Base-by-base conservation (phyloP, 768 basidiomycete species). In the Pisolithus marmoratus region DNA sequence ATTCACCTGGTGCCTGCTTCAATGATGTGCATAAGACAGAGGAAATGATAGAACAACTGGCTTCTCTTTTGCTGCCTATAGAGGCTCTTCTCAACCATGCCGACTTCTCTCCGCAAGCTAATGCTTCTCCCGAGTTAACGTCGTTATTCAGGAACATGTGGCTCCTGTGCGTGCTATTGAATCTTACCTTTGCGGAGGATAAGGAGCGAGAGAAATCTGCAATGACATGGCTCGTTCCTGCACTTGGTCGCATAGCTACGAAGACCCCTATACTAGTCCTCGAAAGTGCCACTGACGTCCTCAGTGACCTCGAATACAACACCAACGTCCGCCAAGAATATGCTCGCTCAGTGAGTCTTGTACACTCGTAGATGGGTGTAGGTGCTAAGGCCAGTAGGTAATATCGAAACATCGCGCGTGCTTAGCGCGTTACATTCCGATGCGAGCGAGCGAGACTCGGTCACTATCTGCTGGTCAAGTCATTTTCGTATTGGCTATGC, bases 241-340 rank as follows among this genome's bases (percentile, higher is more conserved):
- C 89, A 2, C 73, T 96, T 17, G 75, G 78, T 27, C 81, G 84
- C 8, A 92, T 96, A 54, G 91, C 95, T 12, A 69, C 76, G 17
- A 93, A 93, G 68, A 94, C 94, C 0, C 95, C 95, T 1, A 73
- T 83, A 3, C 77, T 94, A 58, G 84, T 97, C 9, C 70, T 87
- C 26, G 95, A 96, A 64, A 83, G 82, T 53, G 80, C 88, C 0
- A 82, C 83, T 49, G 94, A 95, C 62, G 85, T 84, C 17, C 84
- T 85, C 17, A 91, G 88, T 58, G 92, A 94, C 54, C 75, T 97
- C 22, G 94, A 95, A 66, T 96, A 94, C 63, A 94, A 92, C 63
- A 86, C 92, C 4, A 85, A 94, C 26, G 80, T 98, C 47, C 77
- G 94, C 17, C 86, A 87, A 59, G 92, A 94, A 60, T 94, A 87